phyloP scores from a whole-genome alignment of 805 yeast species.

The Yarrowia alimentaria region DNA sequence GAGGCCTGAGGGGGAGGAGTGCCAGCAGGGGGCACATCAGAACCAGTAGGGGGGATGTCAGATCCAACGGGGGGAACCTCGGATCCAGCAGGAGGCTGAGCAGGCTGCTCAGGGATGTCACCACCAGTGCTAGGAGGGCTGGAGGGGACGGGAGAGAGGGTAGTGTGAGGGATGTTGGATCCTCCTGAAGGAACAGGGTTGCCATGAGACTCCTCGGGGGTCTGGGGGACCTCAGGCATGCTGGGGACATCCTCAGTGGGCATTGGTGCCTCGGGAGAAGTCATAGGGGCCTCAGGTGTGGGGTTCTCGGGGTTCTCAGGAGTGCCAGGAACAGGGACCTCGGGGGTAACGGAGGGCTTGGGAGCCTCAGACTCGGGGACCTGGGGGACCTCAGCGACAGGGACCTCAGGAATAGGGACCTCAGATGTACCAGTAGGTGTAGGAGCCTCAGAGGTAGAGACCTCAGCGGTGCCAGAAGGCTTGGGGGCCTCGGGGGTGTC shows the following conservation, averaged over 20 bases:
- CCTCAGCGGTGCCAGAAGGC: background rate
- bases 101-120: constrained; percentile 13
- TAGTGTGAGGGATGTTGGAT: background rate
- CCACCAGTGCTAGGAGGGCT: constrained; percentile 1
- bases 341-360: background rate
- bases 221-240: constrained; percentile 1
- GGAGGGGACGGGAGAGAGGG: constrained; percentile 10
- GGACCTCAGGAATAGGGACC: constrained; percentile 1
- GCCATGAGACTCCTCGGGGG: background rate
- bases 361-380: constrained; percentile 1
- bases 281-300: background rate
- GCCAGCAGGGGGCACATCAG: too few relatives aligned
- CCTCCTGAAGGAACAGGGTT: constrained; percentile 11
- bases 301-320: too few relatives aligned
- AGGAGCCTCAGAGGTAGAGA: constrained; percentile 1
- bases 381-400: background rate
- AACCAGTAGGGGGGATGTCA: too few relatives aligned
- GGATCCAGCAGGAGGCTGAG: constrained; percentile 8
- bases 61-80: too few relatives aligned
- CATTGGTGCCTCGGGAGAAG: background rate
- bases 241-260: too few relatives aligned
- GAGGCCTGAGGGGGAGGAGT: too few relatives aligned
- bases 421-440: constrained; percentile 1
- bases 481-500: constrained; percentile 1
- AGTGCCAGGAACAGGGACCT: background rate